Conservation (phyloP, 306 rosid species). For the Alnus rubra region DNA sequence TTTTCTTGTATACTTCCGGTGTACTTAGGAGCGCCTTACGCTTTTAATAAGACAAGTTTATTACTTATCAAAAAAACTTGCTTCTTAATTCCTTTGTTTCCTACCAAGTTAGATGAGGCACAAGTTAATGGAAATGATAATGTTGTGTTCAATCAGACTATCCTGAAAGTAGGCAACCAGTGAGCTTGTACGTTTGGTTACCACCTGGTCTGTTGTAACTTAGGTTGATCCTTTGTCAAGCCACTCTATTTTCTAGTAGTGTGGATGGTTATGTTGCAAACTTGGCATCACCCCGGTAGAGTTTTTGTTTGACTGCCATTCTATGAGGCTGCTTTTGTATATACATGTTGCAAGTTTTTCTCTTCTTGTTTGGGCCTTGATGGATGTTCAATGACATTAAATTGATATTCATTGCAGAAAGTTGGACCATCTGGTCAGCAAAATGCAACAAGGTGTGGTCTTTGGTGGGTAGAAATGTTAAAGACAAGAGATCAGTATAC, state of each 20-base stretch:
- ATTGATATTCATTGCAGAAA: slow-evolving; percentile 60
- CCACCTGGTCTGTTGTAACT: background rate
- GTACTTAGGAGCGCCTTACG: no score
- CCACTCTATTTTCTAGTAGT: background rate
- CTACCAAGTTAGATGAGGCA: background rate
- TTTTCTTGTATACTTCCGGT: no score
- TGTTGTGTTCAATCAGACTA: background rate
- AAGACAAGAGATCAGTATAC: slow-evolving; percentile 76
- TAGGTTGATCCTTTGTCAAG: background rate
- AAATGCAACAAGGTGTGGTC: slow-evolving; percentile 88
- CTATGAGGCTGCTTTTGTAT: background rate
- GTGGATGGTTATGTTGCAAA: background rate
- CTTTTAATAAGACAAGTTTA: no score
- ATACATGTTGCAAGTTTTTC: background rate
- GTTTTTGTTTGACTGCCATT: background rate
- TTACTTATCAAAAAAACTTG: no score
- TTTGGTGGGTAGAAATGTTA: slow-evolving; percentile 96
- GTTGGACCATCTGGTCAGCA: slow-evolving; percentile 79
- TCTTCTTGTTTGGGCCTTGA: background rate
- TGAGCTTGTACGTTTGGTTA: background rate
- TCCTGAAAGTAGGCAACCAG: background rate
- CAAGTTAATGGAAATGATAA: background rate
- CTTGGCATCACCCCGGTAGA: background rate
- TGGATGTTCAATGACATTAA: slow-evolving; percentile 12
- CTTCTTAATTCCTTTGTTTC: background rate